These are phyloP conservation scores for Aspergillus avenaceus DNA, from an alignment of 495 filamentous ascomycete genomes.

Conservation along the genomic window DNA sequence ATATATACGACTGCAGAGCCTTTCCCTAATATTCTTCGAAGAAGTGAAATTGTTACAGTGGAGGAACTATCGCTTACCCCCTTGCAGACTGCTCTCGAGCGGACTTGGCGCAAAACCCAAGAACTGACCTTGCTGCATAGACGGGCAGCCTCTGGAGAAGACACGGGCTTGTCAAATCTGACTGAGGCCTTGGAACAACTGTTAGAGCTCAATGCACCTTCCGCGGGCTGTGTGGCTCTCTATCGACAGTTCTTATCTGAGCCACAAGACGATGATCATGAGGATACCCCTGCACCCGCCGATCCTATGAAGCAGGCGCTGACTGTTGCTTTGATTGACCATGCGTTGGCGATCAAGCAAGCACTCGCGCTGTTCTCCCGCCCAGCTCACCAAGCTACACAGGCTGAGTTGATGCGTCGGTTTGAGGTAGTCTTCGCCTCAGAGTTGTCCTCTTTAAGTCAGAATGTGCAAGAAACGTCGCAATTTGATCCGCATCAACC, in stretches of 20 bases:
- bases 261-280: constrained; percentile 41
- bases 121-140: constrained; percentile 76
- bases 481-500: constrained; percentile 24
- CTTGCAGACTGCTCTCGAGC: constrained; percentile 82
- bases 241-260: constrained; percentile 70
- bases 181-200: constrained; percentile 71
- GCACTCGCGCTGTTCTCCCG: constrained; percentile 66
- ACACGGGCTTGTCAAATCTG: constrained; percentile 57
- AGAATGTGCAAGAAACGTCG: constrained; percentile 22
- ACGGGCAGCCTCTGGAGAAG: constrained; percentile 69
- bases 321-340: constrained; percentile 80
- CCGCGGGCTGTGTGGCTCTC: constrained; percentile 63
- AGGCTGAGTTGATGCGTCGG: constrained; percentile 47
- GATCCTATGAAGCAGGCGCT: constrained; percentile 78
- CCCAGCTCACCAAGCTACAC: constrained; percentile 56
- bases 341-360: constrained; percentile 80
- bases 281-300: constrained; percentile 37
- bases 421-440: constrained; percentile 50
- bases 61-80: constrained; percentile 64
- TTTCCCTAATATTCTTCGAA: constrained; percentile 87
- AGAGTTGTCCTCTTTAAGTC: constrained; percentile 29
- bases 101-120: constrained; percentile 85
- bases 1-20: constrained; percentile 79
- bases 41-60: constrained; percentile 77
- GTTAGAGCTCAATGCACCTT: constrained; percentile 58